Evolutionary conservation across 148 eudicot genomes (phyloP).

Genomic region (Fagopyrum esculentum): DNA sequence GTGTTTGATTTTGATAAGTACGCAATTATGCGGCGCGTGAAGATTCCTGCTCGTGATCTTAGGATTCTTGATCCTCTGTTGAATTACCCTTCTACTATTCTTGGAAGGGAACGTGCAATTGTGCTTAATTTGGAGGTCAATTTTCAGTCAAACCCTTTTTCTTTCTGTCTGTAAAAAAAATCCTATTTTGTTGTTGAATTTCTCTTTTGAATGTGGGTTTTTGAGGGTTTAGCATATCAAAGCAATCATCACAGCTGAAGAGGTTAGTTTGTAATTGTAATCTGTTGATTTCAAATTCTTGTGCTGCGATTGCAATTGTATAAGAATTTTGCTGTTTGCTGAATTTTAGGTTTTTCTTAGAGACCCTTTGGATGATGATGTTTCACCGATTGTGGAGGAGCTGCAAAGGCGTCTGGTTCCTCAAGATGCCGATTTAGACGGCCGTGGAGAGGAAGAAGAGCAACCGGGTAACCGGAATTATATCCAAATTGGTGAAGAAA

Average conservation of each 20-base stretch:
- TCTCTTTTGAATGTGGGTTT: not conserved
- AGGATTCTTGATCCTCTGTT: constrained; percentile 74
- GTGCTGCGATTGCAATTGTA: not conserved
- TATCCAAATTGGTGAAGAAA: constrained; percentile 26
- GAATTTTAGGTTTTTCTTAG: constrained; percentile 54
- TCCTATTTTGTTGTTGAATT: constrained; percentile 6
- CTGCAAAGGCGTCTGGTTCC: constrained; percentile 58
- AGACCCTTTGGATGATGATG: constrained; percentile 69
- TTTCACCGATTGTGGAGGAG: constrained; percentile 68
- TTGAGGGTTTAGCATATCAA: constrained; percentile 64
- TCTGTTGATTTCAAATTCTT: not conserved
- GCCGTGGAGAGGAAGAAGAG: constrained; percentile 59
- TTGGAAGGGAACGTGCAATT: constrained; percentile 71
- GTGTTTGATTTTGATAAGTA: constrained; percentile 65
- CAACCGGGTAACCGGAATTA: constrained; percentile 28
- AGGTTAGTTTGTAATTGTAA: constrained; percentile 37
- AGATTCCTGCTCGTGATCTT: constrained; percentile 72
- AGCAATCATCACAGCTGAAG: constrained; percentile 82
- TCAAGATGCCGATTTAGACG: constrained; percentile 23
- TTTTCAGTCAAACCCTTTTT: not conserved
- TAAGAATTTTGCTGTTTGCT: not conserved
- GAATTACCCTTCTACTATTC: constrained; percentile 74
- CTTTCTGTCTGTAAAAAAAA: not conserved
- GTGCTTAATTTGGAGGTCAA: constrained; percentile 78
- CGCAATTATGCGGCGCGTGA: constrained; percentile 50